phyloP scores from a whole-genome alignment of 1,284 basidiomycete species.

The Hymenochaete sp. region DNA sequence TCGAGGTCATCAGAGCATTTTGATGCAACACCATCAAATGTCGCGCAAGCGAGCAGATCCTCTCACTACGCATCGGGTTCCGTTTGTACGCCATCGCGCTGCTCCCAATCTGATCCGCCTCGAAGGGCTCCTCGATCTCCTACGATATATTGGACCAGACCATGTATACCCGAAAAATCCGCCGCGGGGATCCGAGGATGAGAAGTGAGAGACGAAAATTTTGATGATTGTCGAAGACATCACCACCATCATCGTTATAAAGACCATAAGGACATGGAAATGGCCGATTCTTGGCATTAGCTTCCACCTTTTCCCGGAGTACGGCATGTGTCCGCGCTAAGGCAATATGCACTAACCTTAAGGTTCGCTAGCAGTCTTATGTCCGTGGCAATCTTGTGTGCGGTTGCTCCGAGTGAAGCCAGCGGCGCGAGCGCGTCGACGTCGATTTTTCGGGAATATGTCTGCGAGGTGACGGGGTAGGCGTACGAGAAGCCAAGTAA shows the following conservation, averaged over 20 bases:
- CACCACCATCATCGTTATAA: too few relatives aligned
- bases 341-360: conserved; percentile 64
- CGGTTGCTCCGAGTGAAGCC: conserved; percentile 88
- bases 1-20: conserved; percentile 86
- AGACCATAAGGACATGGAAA: neutral
- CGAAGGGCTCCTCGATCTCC: conserved; percentile 99
- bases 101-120: conserved; percentile 98
- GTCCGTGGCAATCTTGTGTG: conserved; percentile 97
- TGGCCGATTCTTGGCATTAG: neutral
- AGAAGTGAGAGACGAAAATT: too few relatives aligned
- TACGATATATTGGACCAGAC: too few relatives aligned
- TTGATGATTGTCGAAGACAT: neutral
- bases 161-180: too few relatives aligned
- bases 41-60: conserved; percentile 89
- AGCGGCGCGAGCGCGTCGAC: conserved; percentile 87
- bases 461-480: conserved; percentile 97
- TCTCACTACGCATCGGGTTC: conserved; percentile 98
- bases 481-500: conserved; percentile 90
- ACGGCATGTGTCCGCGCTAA: too few relatives aligned
- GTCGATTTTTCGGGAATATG: conserved; percentile 97
- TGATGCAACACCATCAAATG: conserved; percentile 92
- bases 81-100: conserved; percentile 99
- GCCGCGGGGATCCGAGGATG: too few relatives aligned
- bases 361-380: conserved; percentile 87
- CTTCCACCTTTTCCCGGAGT: neutral